Evolutionary conservation across 371 early-diverging fungal species (phyloP).

Genomic region (Rhizomucor pusillus): DNA sequence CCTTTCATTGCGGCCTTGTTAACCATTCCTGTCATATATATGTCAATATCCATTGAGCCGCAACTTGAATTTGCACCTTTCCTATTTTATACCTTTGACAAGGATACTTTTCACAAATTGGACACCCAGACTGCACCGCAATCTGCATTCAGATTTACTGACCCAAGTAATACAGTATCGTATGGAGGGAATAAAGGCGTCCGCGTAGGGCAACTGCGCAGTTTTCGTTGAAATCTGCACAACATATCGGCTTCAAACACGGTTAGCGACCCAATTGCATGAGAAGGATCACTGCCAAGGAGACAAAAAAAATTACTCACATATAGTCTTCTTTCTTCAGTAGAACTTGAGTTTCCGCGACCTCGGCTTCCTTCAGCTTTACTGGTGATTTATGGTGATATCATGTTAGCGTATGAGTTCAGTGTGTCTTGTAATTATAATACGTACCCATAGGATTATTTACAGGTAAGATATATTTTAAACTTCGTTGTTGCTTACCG

Average conservation of each 20-base stretch:
- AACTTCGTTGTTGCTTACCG: slow-evolving; percentile 35
- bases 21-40: slow-evolving; percentile 25
- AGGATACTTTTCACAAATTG: slow-evolving; percentile 55
- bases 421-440: too few species aligned
- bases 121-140: slow-evolving; percentile 52
- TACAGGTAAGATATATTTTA: slow-evolving; percentile 53
- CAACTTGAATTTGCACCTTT: not conserved
- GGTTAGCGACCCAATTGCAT: too few species aligned
- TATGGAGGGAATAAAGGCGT: slow-evolving; percentile 56
- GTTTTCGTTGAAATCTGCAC: slow-evolving; percentile 46
- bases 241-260: slow-evolving; percentile 31
- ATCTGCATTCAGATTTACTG: slow-evolving; percentile 37
- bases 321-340: slow-evolving; percentile 56
- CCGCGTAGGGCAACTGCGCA: slow-evolving; percentile 55
- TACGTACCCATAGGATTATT: slow-evolving; percentile 50
- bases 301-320: slow-evolving; percentile 14
- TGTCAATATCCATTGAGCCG: too few species aligned
- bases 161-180: slow-evolving; percentile 60
- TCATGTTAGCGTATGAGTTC: not conserved
- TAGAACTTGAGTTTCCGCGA: slow-evolving; percentile 51
- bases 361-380: slow-evolving; percentile 59
- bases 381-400: slow-evolving; percentile 16
- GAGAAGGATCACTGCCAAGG: not conserved
- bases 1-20: slow-evolving; percentile 45
- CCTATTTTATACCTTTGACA: slow-evolving; percentile 38